Conservation (phyloP, 2,329 filamentous ascomycete species). For the Calycina marina region DNA sequence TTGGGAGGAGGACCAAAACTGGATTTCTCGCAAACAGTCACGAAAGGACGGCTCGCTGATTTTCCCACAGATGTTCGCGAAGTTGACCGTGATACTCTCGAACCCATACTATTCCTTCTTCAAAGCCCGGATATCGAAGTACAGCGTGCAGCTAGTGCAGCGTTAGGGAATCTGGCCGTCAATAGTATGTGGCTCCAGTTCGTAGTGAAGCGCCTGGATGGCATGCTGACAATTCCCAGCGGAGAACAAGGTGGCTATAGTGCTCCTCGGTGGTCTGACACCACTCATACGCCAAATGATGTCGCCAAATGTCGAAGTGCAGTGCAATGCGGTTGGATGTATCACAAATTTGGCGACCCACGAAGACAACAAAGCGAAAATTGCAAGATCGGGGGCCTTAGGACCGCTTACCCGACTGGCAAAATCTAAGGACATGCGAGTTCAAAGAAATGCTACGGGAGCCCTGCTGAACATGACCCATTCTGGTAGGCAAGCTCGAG, state of each 20-base stretch:
- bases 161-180: slow-evolving; percentile 87
- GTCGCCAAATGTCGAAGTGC: slow-evolving; percentile 92
- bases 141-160: slow-evolving; percentile 88
- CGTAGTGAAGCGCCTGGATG: neutral
- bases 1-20: no score
- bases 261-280: slow-evolving; percentile 75
- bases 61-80: slow-evolving; percentile 69
- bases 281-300: slow-evolving; percentile 97
- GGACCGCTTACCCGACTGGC: slow-evolving; percentile 81
- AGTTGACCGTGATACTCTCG: slow-evolving; percentile 86
- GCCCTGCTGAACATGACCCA: slow-evolving; percentile 98
- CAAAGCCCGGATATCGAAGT: slow-evolving; percentile 96
- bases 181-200: slow-evolving; percentile 60
- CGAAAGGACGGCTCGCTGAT: no score
- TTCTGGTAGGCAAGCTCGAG: slow-evolving; percentile 48
- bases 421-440: slow-evolving; percentile 96
- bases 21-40: no score
- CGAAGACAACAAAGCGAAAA: slow-evolving; percentile 98
- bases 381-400: slow-evolving; percentile 84
- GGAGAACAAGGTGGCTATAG: slow-evolving; percentile 95
- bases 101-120: slow-evolving; percentile 88
- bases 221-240: slow-evolving; percentile 46
- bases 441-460: slow-evolving; percentile 93
- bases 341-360: slow-evolving; percentile 97
- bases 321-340: slow-evolving; percentile 97